Evolutionary conservation across 2,329 filamentous ascomycete genomes (phyloP).

Genomic region (Cordyceps pruinosa): DNA sequence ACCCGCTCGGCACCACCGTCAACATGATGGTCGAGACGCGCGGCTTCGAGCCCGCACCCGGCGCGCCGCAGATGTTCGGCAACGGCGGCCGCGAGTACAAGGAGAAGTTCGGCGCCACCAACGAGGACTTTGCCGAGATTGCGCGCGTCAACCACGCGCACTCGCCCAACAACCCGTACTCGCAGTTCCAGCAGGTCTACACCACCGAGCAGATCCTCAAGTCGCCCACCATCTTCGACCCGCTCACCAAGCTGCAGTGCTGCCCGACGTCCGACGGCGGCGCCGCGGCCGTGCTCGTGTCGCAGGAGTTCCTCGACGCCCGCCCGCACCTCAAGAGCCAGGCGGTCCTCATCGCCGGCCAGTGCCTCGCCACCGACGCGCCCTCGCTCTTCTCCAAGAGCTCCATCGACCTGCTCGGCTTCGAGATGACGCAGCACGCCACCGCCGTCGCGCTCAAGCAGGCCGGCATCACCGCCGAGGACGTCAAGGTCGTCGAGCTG

Average conservation of each 20-base stretch:
- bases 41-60: conserved; percentile 74
- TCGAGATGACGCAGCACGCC: conserved; percentile 72
- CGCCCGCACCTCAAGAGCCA: conserved; percentile 74
- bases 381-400: conserved; percentile 70
- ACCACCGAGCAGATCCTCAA: conserved; percentile 74
- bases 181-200: conserved; percentile 94
- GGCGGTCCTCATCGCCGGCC: conserved; percentile 84
- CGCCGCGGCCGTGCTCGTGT: conserved; percentile 82
- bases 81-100: conserved; percentile 93
- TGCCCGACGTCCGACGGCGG: conserved; percentile 93
- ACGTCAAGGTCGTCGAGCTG: conserved; percentile 81
- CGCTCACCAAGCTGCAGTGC: conserved; percentile 96
- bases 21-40: conserved; percentile 79
- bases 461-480: conserved; percentile 59
- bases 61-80: conserved; percentile 88
- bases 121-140: conserved; percentile 90
- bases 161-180: conserved; percentile 88
- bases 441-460: conserved; percentile 64
- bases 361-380: conserved; percentile 78
- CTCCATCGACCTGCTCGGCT: conserved; percentile 84
- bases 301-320: conserved; percentile 78
- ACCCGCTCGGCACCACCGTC: conserved; percentile 64
- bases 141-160: conserved; percentile 89
- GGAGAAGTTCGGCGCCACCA: conserved; percentile 82
- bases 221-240: conserved; percentile 71